phyloP scores from a whole-genome alignment of 768 basidiomycete genomes.

The Boletus reticuloceps region DNA sequence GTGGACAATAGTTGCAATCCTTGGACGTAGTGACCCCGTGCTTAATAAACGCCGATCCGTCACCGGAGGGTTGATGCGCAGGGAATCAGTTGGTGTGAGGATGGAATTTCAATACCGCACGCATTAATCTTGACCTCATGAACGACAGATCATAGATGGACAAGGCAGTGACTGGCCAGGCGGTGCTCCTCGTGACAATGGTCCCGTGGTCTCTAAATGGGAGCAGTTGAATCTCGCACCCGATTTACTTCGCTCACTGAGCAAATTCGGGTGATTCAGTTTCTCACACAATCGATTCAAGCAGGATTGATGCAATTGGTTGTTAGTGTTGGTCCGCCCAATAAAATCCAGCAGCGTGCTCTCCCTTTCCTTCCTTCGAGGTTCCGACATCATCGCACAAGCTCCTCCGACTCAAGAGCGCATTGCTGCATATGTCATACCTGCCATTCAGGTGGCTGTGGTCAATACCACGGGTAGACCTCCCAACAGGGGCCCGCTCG shows the following conservation, averaged over 20 bases:
- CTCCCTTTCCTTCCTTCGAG: slow-evolving; percentile 91
- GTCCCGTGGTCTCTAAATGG: slow-evolving; percentile 91
- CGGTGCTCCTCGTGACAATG: slow-evolving; percentile 60
- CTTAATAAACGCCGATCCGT: slow-evolving; percentile 79
- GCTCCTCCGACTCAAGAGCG: slow-evolving; percentile 98
- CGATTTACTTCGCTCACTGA: slow-evolving; percentile 84
- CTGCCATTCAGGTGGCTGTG: slow-evolving; percentile 80
- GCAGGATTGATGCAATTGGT: slow-evolving; percentile 12
- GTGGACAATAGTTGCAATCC: slow-evolving; percentile 38
- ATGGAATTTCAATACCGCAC: slow-evolving; percentile 3
- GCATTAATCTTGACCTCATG: slow-evolving; percentile 14
- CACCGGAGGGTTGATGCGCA: slow-evolving; percentile 56
- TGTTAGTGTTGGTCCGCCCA: slow-evolving; percentile 88
- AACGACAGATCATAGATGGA: slow-evolving; percentile 49
- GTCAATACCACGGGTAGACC: slow-evolving; percentile 55
- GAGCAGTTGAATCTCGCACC: slow-evolving; percentile 85
- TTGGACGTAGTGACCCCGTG: slow-evolving; percentile 38
- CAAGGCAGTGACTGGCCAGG: slow-evolving; percentile 56
- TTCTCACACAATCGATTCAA: slow-evolving; percentile 3
- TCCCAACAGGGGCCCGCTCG: slow-evolving; percentile 71
- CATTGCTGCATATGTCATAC: slow-evolving; percentile 96
- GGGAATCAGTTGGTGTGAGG: slow-evolving; percentile 74
- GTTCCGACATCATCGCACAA: slow-evolving; percentile 97
- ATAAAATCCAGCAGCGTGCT: slow-evolving; percentile 97
- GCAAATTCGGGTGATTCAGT: slow-evolving; percentile 83